Base-by-base conservation (phyloP, 148 eudicot genomes). In the Vaccinium darrowii region DNA sequence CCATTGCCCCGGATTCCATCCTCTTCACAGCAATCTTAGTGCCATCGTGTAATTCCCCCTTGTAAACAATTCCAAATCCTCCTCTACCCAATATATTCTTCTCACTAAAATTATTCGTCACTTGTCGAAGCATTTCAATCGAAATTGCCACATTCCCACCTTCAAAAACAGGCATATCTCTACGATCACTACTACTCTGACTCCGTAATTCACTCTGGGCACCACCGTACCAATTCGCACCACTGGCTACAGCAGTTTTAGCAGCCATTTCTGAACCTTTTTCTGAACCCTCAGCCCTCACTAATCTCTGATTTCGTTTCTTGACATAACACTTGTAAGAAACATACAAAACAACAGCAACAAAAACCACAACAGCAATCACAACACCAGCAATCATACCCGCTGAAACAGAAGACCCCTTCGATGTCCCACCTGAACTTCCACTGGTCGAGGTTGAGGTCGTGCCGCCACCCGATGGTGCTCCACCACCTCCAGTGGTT, bases 1-100 rank as follows among this genome's bases (percentile, higher is more conserved):
- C 90, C 86, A 88, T 84, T 56, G 88, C 80, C 25, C 79, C 82
- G 9, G 92, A 82, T 74, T 93, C 95, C 98, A 95, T 95, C 89
- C 95, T 91, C 87, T 95, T 95, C 3, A 95, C 98, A 0, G 98
- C 98, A n/a, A 95, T 95, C 85, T 84, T 83, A 5, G 95, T 93
- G 77, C 98, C 97, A 83, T 95, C 95, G 10, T 87, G 95, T 30
- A 93, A 62, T 62, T 62, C 67, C 25, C 67, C 67, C 9, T 8
- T 21, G 67, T 62, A 62, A 21, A 62, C 67, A 27, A 92, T 79
- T 9, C 95, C 98, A 80, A 93, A 95, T 11, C 97, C 98, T 52
- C 98, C 98, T 54, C 87, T 88, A 2, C 98, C 98, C 62, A 93
- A 74, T 25, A 93, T 79, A 43, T 90, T 92, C 0, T 87, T 69